phyloP scores from a whole-genome alignment of 2,329 filamentous ascomycete species.

The Coleophoma cylindrospora region DNA sequence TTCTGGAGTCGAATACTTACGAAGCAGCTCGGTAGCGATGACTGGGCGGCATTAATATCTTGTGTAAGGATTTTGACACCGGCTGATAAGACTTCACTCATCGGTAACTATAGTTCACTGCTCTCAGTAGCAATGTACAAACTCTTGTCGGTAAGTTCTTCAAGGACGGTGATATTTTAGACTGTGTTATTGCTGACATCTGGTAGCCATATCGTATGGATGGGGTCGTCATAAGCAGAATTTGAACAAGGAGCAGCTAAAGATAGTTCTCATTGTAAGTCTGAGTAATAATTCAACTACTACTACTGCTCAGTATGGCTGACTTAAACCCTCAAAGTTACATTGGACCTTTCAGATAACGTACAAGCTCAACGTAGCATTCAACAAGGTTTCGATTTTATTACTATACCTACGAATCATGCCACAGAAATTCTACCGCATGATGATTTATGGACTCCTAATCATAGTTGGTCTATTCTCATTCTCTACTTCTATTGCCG shows the following conservation, averaged over 20 bases:
- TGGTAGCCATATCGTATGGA: slow-evolving; percentile 4
- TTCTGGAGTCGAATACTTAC: slow-evolving; percentile 9
- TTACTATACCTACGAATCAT: slow-evolving; percentile 12
- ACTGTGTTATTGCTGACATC: not conserved
- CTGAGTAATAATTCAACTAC: not conserved
- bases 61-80: slow-evolving; percentile 3
- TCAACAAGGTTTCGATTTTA: slow-evolving; percentile 9
- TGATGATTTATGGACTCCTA: slow-evolving; percentile 6
- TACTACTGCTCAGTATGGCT: not conserved
- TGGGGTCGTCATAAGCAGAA: slow-evolving; percentile 10
- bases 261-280: slow-evolving; percentile 8
- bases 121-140: slow-evolving; percentile 6
- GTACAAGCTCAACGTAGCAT: slow-evolving; percentile 8
- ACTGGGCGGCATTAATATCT: slow-evolving; percentile 9
- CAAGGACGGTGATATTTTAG: not conserved
- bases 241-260: slow-evolving; percentile 1
- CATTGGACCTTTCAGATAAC: slow-evolving; percentile 12
- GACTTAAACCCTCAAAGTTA: slow-evolving; percentile 1
- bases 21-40: slow-evolving; percentile 10
- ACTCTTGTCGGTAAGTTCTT: slow-evolving; percentile 8
- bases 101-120: slow-evolving; percentile 5
- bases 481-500: slow-evolving; percentile 7
- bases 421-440: slow-evolving; percentile 6
- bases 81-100: not conserved
- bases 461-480: slow-evolving; percentile 4